phyloP scores from a whole-genome alignment of 1,284 basidiomycete species.

The Chalciporus sp. region DNA sequence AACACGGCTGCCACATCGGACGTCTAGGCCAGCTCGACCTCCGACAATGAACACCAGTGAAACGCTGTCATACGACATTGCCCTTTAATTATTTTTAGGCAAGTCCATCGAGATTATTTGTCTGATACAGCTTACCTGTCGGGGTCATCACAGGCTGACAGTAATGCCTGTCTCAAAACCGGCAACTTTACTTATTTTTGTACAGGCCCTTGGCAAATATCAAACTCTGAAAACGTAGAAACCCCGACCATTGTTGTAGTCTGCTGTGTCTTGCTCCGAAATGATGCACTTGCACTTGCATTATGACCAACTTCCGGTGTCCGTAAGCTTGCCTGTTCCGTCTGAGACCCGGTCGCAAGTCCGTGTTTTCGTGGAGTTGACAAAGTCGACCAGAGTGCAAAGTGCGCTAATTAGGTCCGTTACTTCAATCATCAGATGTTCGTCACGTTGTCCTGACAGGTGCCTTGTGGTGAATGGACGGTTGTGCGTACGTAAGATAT shows the following conservation, averaged over 20 bases:
- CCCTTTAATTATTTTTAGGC: conserved; percentile 28
- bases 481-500: conserved; percentile 36
- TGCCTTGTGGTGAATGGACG: conserved; percentile 35
- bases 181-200: conserved; percentile 16
- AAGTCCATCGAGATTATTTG: conserved; percentile 19
- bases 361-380: conserved; percentile 29
- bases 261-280: conserved; percentile 18
- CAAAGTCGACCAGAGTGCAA: conserved; percentile 38
- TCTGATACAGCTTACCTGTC: conserved; percentile 18
- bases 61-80: conserved; percentile 12
- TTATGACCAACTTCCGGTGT: conserved; percentile 13
- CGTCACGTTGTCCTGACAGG: conserved; percentile 36
- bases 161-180: conserved; percentile 23
- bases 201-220: conserved; percentile 16
- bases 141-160: neutral
- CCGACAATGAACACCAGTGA: conserved; percentile 32
- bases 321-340: conserved; percentile 15
- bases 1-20: conserved; percentile 24
- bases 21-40: conserved; percentile 17
- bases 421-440: conserved; percentile 29
- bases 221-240: conserved; percentile 28
- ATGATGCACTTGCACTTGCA: conserved; percentile 30
- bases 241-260: conserved; percentile 29
- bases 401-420: conserved; percentile 36
- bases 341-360: conserved; percentile 35